Evolutionary conservation across 495 filamentous ascomycete genomes (phyloP), one percentile per base, ranked within the genome.

Genomic region (Halenospora varia): DNA sequence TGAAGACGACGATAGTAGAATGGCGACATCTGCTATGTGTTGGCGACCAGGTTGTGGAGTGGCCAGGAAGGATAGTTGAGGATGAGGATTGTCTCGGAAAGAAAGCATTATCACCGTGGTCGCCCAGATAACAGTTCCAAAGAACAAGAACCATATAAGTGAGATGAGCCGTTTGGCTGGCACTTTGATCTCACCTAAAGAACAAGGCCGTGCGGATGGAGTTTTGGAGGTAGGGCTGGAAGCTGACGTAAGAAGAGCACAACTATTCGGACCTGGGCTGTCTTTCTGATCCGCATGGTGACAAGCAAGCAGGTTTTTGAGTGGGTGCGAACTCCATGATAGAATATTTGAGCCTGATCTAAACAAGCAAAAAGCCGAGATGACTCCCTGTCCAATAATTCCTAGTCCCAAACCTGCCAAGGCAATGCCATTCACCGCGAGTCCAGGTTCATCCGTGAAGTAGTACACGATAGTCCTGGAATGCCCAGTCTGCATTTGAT

Each of bases 281-380:
- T 35, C 6, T 13, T 4, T 4, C 13, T 35, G 29, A 4, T 35
- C 13, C 13, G 13, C 9, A 17, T 53, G 25, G 10, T 39, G 25
- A 10, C 50, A 22, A n/a, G 50, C 18, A 18, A 42, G 25, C 10
- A 25, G 10, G 9, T 3, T 53, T 10, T 53, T 42, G 15, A 45
- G 19, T 6, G 52, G 52, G 18, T 55, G 17, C 15, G 52, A 55
- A 24, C 40, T 55, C 52, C 52, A 55, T 11, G 50, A 6, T 8
- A 19, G 23, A 35, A 53, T 53, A 6, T 29, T 19, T 35, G 29
- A 35, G 13, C 10, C 39, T 3, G 26, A 53, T 15, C 23, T 41
- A 29, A 17, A 3, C 4, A 53, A 3, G 23, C 24, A 41, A 22
- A 22, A 55, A 11, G 35, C 46, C 22, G 52, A 11, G 4, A 55